Evolutionary conservation across 768 basidiomycete species (phyloP), one percentile per base, ranked within the genome.

Genomic region (Agrocybe chaxingu): DNA sequence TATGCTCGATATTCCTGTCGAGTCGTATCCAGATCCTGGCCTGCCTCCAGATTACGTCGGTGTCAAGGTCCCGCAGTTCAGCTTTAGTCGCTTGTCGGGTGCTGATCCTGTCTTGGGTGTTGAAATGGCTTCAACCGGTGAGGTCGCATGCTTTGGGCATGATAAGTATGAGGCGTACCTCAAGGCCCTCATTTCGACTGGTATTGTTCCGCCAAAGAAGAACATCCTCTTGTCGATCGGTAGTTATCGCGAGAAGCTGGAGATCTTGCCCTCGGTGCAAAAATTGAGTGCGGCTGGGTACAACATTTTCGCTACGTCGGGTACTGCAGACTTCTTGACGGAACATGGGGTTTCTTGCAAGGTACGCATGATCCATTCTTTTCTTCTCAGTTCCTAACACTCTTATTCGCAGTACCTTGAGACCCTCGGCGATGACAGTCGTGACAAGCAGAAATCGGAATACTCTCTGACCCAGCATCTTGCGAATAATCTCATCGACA

Each of bases 61-160:
- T 49, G 88, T 99, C 71, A 99, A 99, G 75, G 96, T 97, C 2
- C 94, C 97, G n/a, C 97, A 99, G 68, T 99, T 98, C 83, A 94
- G 91, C 60, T 99, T 98, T 73, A 93, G 90, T 60, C 85, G 97
- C 38, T 73, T 99, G 33, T 95, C 92, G 13, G 97, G 97, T 19
- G 97, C 97, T 13, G 97, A 99, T 66, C 97, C 97, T 13, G 88
- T 98, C 6, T 81, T 98, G 9, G 96, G 97, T 62, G 96, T 98
- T 38, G 97, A 99, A 75, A 99, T 99, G 97, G 97, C 97, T 11
- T 98, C 97, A 12, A 99, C 96, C 0, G 97, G 97, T 51, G 97
- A 99, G 66, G 97, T 99, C 19, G 97, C 97, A 12, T 98, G 96
- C 72, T 99, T 99, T 68, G 97, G 97, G 6, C 85, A 79, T 56